phyloP scores from a whole-genome alignment of 2,329 filamentous ascomycete genomes.

The Ophiostoma novo-ulmi region DNA sequence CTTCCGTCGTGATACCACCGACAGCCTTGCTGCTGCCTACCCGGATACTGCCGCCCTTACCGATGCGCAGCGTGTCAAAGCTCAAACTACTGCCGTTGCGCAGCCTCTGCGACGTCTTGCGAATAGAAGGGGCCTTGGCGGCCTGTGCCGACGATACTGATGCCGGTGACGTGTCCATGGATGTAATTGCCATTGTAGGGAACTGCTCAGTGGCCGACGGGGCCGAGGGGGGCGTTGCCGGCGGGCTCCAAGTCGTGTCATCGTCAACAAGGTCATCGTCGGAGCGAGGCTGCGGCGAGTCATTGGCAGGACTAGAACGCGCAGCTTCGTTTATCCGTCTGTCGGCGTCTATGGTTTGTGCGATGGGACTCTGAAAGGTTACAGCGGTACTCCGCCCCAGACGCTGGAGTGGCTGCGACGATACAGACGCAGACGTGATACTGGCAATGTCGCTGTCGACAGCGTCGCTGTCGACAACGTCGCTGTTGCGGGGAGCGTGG shows the following conservation, averaged over 20 bases:
- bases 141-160: not conserved
- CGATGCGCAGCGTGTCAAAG: conserved; percentile 31
- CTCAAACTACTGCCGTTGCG: conserved; percentile 34
- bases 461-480: not conserved
- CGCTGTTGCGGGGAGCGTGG: not conserved
- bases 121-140: not conserved
- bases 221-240: conserved; percentile 17
- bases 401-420: not conserved
- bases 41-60: conserved; percentile 27
- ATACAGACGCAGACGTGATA: not conserved
- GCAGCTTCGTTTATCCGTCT: not conserved
- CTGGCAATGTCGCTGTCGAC: not conserved
- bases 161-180: not conserved
- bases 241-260: conserved; percentile 20
- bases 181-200: not conserved
- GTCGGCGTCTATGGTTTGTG: not conserved
- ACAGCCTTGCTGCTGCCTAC: conserved; percentile 28
- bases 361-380: not conserved
- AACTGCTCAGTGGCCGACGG: not conserved
- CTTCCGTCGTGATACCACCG: conserved; percentile 26
- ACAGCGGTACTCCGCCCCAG: not conserved
- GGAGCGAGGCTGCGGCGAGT: conserved; percentile 11
- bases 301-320: not conserved
- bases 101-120: conserved; percentile 28
- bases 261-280: conserved; percentile 22